Conservation (phyloP, 768 basidiomycete genomes). For the Mycena galopus region DNA sequence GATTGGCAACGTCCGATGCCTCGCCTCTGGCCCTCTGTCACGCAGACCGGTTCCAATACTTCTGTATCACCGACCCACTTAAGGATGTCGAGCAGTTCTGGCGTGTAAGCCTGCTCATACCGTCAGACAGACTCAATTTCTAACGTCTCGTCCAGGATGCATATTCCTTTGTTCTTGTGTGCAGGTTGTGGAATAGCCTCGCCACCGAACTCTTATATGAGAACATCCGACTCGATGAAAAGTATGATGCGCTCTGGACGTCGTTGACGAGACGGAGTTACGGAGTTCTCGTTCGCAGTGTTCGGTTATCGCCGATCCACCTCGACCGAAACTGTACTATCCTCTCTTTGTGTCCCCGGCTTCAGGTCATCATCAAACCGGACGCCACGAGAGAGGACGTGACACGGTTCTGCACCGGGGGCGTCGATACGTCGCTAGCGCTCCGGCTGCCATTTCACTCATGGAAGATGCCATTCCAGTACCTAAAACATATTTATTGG, state of each 20-base stretch:
- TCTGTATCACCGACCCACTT: background rate
- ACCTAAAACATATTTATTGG: too few species aligned
- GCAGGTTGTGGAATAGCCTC: constrained; percentile 19
- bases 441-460: too few species aligned
- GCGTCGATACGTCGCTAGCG: too few species aligned
- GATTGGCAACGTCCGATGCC: constrained; percentile 2
- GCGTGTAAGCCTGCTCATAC: constrained; percentile 1
- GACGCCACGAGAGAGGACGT: too few species aligned
- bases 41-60: background rate
- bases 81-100: constrained; percentile 5
- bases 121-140: background rate
- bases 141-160: background rate
- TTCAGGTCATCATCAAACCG: too few species aligned
- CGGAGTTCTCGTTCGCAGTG: too few species aligned
- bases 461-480: too few species aligned
- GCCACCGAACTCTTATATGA: constrained; percentile 26
- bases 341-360: too few species aligned
- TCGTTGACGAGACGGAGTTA: too few species aligned
- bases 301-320: too few species aligned
- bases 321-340: too few species aligned
- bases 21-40: constrained; percentile 1
- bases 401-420: too few species aligned
- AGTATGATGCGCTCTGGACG: background rate
- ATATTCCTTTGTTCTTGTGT: constrained; percentile 18
- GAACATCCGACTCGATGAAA: constrained; percentile 15